Conservation (phyloP, 176 grass and related monocot species). For the Triticum dicoccoides region DNA sequence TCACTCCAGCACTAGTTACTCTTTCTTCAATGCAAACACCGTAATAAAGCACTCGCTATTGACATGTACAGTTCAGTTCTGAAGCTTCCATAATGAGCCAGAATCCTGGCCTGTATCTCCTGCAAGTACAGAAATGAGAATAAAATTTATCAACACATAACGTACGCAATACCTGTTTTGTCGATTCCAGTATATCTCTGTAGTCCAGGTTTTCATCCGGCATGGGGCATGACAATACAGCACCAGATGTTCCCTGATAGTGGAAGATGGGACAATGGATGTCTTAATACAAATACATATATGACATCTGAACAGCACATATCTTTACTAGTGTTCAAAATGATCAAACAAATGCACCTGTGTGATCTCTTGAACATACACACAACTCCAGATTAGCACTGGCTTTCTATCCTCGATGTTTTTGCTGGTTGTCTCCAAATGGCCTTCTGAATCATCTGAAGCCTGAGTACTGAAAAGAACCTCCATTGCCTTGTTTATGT, state of each 20-base stretch:
- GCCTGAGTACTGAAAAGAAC: constrained; percentile 53
- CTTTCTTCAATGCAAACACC: neutral
- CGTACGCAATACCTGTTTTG: constrained; percentile 60
- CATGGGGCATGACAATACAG: constrained; percentile 57
- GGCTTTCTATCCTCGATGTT: constrained; percentile 44
- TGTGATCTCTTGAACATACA: constrained; percentile 70
- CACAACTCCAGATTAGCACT: constrained; percentile 69
- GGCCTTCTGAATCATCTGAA: constrained; percentile 37
- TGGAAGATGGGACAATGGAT: constrained; percentile 15
- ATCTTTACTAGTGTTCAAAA: neutral
- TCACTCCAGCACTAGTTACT: constrained; percentile 9
- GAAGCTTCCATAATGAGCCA: neutral
- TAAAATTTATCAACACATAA: constrained; percentile 17
- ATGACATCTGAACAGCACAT: constrained; percentile 14
- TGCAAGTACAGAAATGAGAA: constrained; percentile 27
- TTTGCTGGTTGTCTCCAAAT: constrained; percentile 29
- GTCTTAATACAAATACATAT: constrained; percentile 13
- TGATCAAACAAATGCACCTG: constrained; percentile 54
- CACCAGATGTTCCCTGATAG: constrained; percentile 61
- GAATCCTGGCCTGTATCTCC: constrained; percentile 15
- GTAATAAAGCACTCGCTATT: constrained; percentile 8
- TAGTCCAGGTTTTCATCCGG: constrained; percentile 89
- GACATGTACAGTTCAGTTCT: constrained; percentile 10
- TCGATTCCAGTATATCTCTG: constrained; percentile 60
- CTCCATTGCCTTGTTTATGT: constrained; percentile 69